Evolutionary conservation across 2,329 filamentous ascomycete species (phyloP).

Genomic region (Coniochaeta sp.): DNA sequence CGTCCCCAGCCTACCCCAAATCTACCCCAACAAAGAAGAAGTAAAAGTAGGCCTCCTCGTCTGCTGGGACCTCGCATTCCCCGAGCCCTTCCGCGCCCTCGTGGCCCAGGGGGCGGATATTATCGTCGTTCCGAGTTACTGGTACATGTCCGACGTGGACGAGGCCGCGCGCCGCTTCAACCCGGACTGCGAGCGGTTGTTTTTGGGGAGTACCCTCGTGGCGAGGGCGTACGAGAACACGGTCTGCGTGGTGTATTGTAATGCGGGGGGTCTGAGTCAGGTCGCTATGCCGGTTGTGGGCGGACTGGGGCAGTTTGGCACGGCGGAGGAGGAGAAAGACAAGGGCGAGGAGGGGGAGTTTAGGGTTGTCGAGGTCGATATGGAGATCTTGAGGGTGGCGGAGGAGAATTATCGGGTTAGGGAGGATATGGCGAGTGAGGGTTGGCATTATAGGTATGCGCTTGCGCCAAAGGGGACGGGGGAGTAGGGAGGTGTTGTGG

Average conservation of each 20-base stretch:
- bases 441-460: conserved; percentile 57
- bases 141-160: conserved; percentile 46
- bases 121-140: conserved; percentile 67
- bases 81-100: conserved; percentile 68
- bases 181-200: conserved; percentile 54
- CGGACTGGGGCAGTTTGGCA: conserved; percentile 47
- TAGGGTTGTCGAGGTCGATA: conserved; percentile 58
- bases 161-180: conserved; percentile 50
- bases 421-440: conserved; percentile 44
- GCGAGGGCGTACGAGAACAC: conserved; percentile 69
- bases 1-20: conserved; percentile 45
- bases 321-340: conserved; percentile 50
- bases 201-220: conserved; percentile 57
- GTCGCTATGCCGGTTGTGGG: conserved; percentile 63
- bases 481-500: neutral
- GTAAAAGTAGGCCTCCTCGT: conserved; percentile 60
- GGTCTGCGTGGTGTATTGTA: conserved; percentile 63
- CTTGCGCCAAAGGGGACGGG: conserved; percentile 20
- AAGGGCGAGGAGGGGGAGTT: conserved; percentile 54
- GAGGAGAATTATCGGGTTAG: conserved; percentile 63
- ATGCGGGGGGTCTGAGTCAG: conserved; percentile 62
- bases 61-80: conserved; percentile 78
- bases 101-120: conserved; percentile 62
- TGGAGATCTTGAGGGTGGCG: conserved; percentile 58
- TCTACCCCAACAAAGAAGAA: conserved; percentile 11